Base-by-base conservation (phyloP, 2,329 filamentous ascomycete species). In the Amylocarpus encephaloides region DNA sequence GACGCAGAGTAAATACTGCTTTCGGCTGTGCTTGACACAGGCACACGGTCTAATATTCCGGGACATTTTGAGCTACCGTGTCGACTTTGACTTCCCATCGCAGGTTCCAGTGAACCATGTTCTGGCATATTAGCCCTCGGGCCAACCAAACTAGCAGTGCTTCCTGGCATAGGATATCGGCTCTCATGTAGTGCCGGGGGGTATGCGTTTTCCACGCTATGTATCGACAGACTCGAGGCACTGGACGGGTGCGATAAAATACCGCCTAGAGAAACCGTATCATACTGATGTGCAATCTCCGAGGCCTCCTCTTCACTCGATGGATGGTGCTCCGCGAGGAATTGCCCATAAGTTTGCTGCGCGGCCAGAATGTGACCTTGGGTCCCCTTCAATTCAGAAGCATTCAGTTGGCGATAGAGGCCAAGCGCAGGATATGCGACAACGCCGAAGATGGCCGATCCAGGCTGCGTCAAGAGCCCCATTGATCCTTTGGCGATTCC, bases 401-500 rank as follows among this genome's bases (percentile, higher is more conserved):
- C 34, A 16, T 48, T 42, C 11, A 48, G 32, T 12, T 18, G 30
- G 3, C 33, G 26, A 26, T 50, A 55, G 2, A 55, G 45, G 3
- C 53, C 53, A 6, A 50, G 32, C 18, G 45, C 48, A 13, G 53
- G 50, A 35, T 55, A 55, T 6, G 47, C 47, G 6, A 53, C 41
- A 2, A 48, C 22, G 11, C 54, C 51, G n/a, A 55, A 26, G 19
- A 52, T 33, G 26, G 45, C 50, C 19, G 29, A 34, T 11, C 26
- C 19, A 12, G 34, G 43, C 10, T 18, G 32, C 12, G 48, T 48
- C 16, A 51, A 16, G 4, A 57, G 22, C 3, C 49, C 48, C 15
- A 51, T 13, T 6, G 33, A 42, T 4, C 56, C 56, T 46, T 54
- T 57, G 2, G 45, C 52, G 15, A 59, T 15, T 2, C 54, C 56